Percentiles rank a stretch among this genome's conserved stretches.
Evolutionary conservation across 768 basidiomycete species (phyloP).

Genomic region (Trametes sanguinea): DNA sequence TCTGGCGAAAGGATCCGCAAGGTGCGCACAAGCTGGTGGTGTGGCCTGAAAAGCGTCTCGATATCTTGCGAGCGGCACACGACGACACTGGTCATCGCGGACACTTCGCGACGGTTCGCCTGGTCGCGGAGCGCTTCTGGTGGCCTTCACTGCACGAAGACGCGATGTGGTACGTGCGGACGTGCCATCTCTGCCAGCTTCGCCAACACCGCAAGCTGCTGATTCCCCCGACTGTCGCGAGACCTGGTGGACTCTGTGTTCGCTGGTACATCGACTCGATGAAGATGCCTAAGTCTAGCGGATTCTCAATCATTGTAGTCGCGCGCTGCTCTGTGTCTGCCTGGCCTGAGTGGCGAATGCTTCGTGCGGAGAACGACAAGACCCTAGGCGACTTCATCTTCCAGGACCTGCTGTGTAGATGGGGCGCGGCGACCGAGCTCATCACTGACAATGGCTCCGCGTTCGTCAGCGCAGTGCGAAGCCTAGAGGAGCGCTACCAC

Average conservation of each 20-base stretch:
- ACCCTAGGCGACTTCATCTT: slow-evolving; percentile 37
- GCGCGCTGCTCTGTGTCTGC: slow-evolving; percentile 36
- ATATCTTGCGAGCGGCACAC: slow-evolving; percentile 14
- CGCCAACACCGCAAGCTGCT: slow-evolving; percentile 24
- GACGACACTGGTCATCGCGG: slow-evolving; percentile 28
- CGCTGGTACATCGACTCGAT: slow-evolving; percentile 45
- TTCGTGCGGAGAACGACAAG: slow-evolving; percentile 33
- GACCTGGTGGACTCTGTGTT: slow-evolving; percentile 31
- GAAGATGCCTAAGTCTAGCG: slow-evolving; percentile 38
- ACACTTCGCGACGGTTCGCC: slow-evolving; percentile 1
- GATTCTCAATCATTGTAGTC: slow-evolving; percentile 40
- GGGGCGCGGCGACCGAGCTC: slow-evolving; percentile 35
- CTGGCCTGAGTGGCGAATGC: slow-evolving; percentile 35
- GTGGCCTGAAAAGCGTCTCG: neutral
- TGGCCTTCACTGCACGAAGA: slow-evolving; percentile 29
- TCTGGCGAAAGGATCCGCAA: slow-evolving; percentile 7
- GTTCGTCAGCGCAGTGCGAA: slow-evolving; percentile 28
- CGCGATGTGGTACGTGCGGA: slow-evolving; percentile 25
- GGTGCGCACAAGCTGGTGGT: slow-evolving; percentile 22
- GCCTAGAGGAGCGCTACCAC: slow-evolving; percentile 29
- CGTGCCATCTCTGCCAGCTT: slow-evolving; percentile 44
- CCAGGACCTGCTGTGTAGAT: too few species aligned
- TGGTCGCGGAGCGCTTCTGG: slow-evolving; percentile 26
- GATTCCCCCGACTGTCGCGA: slow-evolving; percentile 25
- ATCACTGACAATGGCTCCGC: slow-evolving; percentile 45